These are phyloP conservation scores for Barnettozyma populi DNA, from an alignment of 805 yeast species.

Conservation along the genomic window DNA sequence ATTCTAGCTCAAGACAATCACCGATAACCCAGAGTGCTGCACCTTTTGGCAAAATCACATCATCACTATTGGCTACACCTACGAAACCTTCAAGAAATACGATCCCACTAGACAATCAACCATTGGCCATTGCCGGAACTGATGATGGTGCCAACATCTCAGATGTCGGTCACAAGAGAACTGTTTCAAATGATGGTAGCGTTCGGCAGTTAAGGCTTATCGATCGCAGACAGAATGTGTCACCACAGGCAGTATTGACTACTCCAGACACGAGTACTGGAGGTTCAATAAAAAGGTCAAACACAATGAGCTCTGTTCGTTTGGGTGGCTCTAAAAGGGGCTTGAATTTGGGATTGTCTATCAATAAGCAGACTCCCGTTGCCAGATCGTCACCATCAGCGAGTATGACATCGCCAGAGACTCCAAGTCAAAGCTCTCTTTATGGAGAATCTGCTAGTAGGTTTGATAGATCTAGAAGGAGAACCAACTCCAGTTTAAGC, in stretches of 20 bases:
- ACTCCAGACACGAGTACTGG: constrained; percentile 1
- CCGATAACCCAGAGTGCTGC: constrained; percentile 1
- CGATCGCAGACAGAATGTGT: constrained; percentile 1
- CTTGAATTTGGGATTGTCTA: constrained; percentile 20
- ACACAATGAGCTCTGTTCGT: constrained; percentile 21
- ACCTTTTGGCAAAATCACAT: constrained; percentile 4
- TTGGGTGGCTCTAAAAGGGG: constrained; percentile 17
- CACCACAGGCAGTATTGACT: background rate
- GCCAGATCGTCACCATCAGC: constrained; percentile 1
- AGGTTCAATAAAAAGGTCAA: constrained; percentile 17
- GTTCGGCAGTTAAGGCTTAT: background rate
- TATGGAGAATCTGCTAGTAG: background rate
- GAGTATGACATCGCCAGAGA: constrained; percentile 10
- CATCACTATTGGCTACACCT: constrained; percentile 23
- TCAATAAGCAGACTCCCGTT: constrained; percentile 6
- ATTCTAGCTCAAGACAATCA: constrained; percentile 2
- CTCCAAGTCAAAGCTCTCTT: constrained; percentile 8
- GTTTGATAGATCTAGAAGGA: constrained; percentile 14
- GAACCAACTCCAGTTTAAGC: constrained; percentile 18
- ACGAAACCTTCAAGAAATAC: constrained; percentile 23
- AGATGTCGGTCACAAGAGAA: background rate
- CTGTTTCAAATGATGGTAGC: constrained; percentile 2
- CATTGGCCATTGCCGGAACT: constrained; percentile 7
- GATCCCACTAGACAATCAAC: constrained; percentile 21
- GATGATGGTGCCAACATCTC: background rate